Evolutionary conservation across 495 filamentous ascomycete genomes (phyloP).

Genomic region (Gamarada debralockiae): DNA sequence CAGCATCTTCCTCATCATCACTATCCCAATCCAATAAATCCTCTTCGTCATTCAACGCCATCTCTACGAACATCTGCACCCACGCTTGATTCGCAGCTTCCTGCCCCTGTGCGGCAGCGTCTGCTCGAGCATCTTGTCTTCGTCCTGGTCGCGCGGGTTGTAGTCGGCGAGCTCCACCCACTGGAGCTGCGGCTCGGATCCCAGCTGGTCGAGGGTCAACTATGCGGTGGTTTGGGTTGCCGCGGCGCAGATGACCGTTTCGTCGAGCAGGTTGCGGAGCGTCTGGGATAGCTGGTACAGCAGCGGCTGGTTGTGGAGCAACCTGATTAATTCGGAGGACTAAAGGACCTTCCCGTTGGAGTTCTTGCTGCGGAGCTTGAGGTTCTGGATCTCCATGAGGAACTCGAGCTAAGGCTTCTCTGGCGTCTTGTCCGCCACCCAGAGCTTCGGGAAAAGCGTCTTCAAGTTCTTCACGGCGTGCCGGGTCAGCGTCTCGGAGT

Average conservation of each 20-base stretch:
- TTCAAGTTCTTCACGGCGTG: neutral
- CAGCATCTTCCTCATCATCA: slow-evolving; percentile 28
- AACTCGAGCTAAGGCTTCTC: neutral
- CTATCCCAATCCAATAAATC: slow-evolving; percentile 38
- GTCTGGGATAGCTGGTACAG: slow-evolving; percentile 8
- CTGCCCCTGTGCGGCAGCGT: neutral
- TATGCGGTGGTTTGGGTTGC: neutral
- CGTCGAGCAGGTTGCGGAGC: slow-evolving; percentile 7
- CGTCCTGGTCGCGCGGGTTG: neutral
- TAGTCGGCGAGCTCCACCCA: neutral
- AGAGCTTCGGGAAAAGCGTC: neutral
- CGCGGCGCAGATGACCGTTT: neutral
- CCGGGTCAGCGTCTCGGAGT: neutral
- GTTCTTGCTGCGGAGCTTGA: slow-evolving; percentile 14
- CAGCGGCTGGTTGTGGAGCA: slow-evolving; percentile 11
- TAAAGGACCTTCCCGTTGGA: slow-evolving; percentile 46
- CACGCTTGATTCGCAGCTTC: slow-evolving; percentile 40
- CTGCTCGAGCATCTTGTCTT: slow-evolving; percentile 2
- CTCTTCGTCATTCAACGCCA: slow-evolving; percentile 50
- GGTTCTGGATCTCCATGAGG: neutral
- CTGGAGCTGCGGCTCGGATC: neutral
- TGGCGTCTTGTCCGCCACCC: neutral
- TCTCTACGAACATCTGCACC: slow-evolving; percentile 49
- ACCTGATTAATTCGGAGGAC: slow-evolving; percentile 44
- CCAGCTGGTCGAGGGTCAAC: neutral